A percentile compares a stretch with the other conserved stretches of the same genome.
Evolutionary conservation across 2,329 filamentous ascomycete genomes (phyloP).

Genomic region (Exophiala oligosperma): DNA sequence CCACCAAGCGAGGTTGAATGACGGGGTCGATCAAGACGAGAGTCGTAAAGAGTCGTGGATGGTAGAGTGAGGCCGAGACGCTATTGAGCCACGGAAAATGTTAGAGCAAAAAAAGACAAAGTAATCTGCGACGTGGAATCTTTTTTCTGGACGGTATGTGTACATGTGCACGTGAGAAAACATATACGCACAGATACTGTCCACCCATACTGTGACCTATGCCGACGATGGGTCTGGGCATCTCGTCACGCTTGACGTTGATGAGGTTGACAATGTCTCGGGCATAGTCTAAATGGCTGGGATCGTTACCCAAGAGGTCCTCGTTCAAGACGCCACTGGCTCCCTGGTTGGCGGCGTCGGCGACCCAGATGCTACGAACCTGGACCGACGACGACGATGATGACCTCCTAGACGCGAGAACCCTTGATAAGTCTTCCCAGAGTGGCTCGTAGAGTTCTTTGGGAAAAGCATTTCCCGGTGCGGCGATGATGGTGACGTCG

Average conservation of each 20-base stretch:
- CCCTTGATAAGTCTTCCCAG: slow-evolving; percentile 66
- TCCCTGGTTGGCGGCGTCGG: slow-evolving; percentile 75
- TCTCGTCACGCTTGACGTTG: slow-evolving; percentile 32
- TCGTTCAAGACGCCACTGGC: slow-evolving; percentile 72
- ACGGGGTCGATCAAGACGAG: slow-evolving; percentile 69
- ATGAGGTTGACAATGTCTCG: slow-evolving; percentile 68
- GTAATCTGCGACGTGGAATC: no score
- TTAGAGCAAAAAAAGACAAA: no score
- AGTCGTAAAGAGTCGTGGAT: slow-evolving; percentile 72
- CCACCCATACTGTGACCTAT: slow-evolving; percentile 81
- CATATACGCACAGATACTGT: slow-evolving; percentile 51
- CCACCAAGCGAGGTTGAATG: slow-evolving; percentile 40
- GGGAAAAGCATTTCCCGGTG: slow-evolving; percentile 56
- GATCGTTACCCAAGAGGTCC: slow-evolving; percentile 70
- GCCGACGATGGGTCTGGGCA: slow-evolving; percentile 64
- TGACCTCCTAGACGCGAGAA: no score
- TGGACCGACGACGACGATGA: slow-evolving; percentile 56
- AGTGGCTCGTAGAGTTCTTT: slow-evolving; percentile 80
- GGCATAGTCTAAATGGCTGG: slow-evolving; percentile 73
- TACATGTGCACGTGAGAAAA: no score
- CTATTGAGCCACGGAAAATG: no score
- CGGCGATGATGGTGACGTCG: slow-evolving; percentile 54
- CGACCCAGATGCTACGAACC: slow-evolving; percentile 77
- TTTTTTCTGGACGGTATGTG: no score
- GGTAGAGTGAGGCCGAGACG: slow-evolving; percentile 59